A percentile compares a stretch with the other conserved stretches of the same genome.
Evolutionary conservation across 345 rosid genomes (phyloP).

Genomic region (Garcia nutans): DNA sequence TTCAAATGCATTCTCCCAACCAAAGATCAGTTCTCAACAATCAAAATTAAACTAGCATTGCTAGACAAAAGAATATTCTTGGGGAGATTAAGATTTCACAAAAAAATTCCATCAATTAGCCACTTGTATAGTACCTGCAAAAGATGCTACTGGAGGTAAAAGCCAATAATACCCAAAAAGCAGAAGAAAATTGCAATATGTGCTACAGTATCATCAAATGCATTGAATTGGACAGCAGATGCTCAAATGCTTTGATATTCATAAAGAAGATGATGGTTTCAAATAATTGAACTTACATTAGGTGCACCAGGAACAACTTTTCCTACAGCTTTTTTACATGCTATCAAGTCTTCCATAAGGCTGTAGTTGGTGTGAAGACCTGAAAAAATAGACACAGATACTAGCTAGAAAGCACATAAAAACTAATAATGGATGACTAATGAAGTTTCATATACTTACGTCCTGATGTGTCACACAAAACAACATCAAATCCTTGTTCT

Average conservation of each 20-base stretch:
- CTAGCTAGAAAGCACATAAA: conserved; percentile 21
- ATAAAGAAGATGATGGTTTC: not conserved
- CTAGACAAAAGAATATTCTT: not conserved
- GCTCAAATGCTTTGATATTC: conserved; percentile 5
- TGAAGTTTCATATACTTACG: conserved; percentile 51
- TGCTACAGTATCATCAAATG: not conserved
- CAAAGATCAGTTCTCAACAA: not conserved
- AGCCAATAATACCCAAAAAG: not conserved
- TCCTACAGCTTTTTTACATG: conserved; percentile 82
- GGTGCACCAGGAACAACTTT: conserved; percentile 84
- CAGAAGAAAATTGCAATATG: not conserved
- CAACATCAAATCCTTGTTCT: conserved; percentile 78
- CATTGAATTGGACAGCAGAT: conserved; percentile 5
- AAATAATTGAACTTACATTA: conserved; percentile 46
- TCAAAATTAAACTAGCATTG: not conserved
- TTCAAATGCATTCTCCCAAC: not conserved
- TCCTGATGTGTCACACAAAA: conserved; percentile 94
- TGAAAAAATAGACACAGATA: conserved; percentile 31
- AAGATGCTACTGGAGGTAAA: not conserved
- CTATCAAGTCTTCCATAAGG: conserved; percentile 92
- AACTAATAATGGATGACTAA: conserved; percentile 12
- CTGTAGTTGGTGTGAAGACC: conserved; percentile 95
- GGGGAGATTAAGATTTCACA: not conserved
- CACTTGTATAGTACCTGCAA: conserved; percentile 8
- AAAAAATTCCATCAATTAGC: not conserved